Evolutionary conservation across 306 rosid species (phyloP).

Genomic region (Boehmeria nivea): DNA sequence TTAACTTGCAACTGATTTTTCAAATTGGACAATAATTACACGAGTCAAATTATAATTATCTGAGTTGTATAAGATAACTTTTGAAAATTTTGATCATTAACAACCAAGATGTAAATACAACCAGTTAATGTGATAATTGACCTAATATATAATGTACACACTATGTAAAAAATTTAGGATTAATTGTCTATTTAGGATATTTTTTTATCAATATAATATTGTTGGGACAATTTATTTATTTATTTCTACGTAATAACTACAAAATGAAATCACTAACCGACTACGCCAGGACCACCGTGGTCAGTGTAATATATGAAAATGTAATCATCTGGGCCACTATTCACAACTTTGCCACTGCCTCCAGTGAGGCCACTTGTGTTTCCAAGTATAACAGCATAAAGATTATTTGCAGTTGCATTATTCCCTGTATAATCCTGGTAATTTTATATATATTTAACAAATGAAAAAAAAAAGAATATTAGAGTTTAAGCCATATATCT

Average conservation of each 20-base stretch:
- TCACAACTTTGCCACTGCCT: constrained; percentile 58
- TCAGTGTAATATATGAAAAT: constrained; percentile 53
- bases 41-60: too few species aligned
- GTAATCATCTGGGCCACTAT: constrained; percentile 46
- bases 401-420: constrained; percentile 14
- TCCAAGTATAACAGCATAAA: constrained; percentile 51
- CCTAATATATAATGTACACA: constrained; percentile 24
- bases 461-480: too few species aligned
- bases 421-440: constrained; percentile 45
- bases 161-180: constrained; percentile 6
- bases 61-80: too few species aligned
- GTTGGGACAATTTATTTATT: too few species aligned
- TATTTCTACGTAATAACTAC: too few species aligned
- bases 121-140: too few species aligned
- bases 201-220: not conserved
- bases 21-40: too few species aligned
- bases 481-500: too few species aligned
- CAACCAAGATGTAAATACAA: too few species aligned
- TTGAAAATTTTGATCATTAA: too few species aligned
- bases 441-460: too few species aligned
- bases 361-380: constrained; percentile 39
- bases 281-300: constrained; percentile 39
- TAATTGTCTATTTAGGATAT: not conserved
- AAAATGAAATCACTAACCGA: constrained; percentile 26
- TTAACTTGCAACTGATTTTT: too few species aligned